Evolutionary conservation across 805 yeast genomes (phyloP).

Genomic region (Isabelozyma pseudorhagii): DNA sequence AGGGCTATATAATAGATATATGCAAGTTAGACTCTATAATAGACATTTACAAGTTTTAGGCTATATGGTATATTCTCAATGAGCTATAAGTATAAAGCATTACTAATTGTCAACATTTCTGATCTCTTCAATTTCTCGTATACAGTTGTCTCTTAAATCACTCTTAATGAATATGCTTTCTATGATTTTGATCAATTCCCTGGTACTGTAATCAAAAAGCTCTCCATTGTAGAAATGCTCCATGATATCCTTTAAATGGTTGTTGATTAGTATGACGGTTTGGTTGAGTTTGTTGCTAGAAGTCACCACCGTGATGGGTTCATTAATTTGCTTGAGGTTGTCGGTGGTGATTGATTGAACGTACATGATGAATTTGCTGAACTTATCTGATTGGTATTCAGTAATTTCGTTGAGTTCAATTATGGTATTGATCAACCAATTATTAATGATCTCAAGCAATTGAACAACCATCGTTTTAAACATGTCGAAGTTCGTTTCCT

Average conservation of each 20-base stretch:
- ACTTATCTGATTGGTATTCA: constrained; percentile 30
- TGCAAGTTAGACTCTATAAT: no score
- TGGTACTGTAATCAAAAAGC: constrained; percentile 45
- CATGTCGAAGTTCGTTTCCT: constrained; percentile 20
- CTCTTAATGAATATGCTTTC: constrained; percentile 46
- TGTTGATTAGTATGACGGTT: constrained; percentile 27
- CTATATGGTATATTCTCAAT: no score
- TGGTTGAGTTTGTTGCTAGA: constrained; percentile 28
- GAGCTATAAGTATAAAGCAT: no score
- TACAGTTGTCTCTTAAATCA: constrained; percentile 40
- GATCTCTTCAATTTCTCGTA: constrained; percentile 45
- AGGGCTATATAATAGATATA: no score
- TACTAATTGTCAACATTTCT: constrained; percentile 19
- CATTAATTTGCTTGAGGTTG: constrained; percentile 16
- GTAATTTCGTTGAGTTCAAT: constrained; percentile 27
- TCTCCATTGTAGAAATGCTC: constrained; percentile 51
- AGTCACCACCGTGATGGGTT: constrained; percentile 15
- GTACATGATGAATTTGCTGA: constrained; percentile 21
- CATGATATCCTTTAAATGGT: constrained; percentile 45
- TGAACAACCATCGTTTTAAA: constrained; percentile 24
- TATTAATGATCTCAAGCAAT: constrained; percentile 25
- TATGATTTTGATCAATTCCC: constrained; percentile 42
- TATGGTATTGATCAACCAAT: constrained; percentile 24
- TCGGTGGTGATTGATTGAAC: constrained; percentile 4
- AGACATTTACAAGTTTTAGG: no score